Evolutionary conservation across 805 yeast species (phyloP), one percentile per base, ranked within the genome.

Genomic region (Teunomyces aglyptinius): DNA sequence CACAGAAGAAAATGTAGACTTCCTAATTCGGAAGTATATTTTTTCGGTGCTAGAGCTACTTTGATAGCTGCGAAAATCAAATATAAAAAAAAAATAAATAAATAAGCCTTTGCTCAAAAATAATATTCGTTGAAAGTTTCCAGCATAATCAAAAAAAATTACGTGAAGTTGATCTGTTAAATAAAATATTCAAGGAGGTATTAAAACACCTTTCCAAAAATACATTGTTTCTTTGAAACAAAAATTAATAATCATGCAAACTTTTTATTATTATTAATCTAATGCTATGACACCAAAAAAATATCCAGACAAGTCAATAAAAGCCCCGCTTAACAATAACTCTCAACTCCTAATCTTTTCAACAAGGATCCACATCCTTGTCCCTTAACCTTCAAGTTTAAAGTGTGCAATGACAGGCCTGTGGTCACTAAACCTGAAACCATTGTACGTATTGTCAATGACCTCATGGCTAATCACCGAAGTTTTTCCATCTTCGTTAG

Each of bases 381-480:
- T 13, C 16, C 33, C 6, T 15, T 36, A 41, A 16, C 34, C 35
- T 41, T 41, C 31, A 19, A 46, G 41, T 13, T 48, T 52, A 31
- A 66, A 42, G 46, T 71, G 76, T 11, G 64, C 60, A 7, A 65
- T 52, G 3, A 77, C 61, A 0, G 81, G 80, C 43, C 81, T 59
- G 49, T 77, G 81, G 55, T 77, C 82, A 41, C 79, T 74, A 41
- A 67, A 58, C 46, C 63, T 65, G 47, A 47, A 62, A 0, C 65
- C 69, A 35, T 57, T 70, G 44, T 63, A 67, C 49, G 65, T 60
- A 31, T 68, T 71, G 40, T 70, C 73, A 11, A 68, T 60, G 6
- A 64, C 67, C 33, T 65, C 63, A 53, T 57, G 64, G 20, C 60
- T 48, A 1, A 55, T 34, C 2, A 61, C 65, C 2, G 51, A 48